These are phyloP conservation scores for Cordyceps tenuipes DNA, from an alignment of 2,329 filamentous ascomycete genomes.

Conservation along the genomic window DNA sequence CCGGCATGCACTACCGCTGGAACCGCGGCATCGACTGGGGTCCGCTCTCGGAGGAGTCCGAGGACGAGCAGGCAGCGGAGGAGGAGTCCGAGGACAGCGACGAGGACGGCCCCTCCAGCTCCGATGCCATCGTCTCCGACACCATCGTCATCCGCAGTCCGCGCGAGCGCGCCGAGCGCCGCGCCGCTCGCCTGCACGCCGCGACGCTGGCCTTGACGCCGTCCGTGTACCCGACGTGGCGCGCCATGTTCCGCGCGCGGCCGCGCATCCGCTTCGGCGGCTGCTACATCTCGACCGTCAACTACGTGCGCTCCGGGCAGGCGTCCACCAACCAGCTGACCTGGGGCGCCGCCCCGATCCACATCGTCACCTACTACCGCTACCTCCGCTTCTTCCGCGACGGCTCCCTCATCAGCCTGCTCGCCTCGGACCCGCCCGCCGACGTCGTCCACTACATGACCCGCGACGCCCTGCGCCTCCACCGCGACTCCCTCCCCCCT, in stretches of 20 bases:
- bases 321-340: constrained; percentile 60
- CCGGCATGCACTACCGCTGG: constrained; percentile 75
- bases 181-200: constrained; percentile 24
- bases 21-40: constrained; percentile 52
- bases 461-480: constrained; percentile 53
- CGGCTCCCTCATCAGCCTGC: constrained; percentile 70
- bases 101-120: constrained; percentile 20
- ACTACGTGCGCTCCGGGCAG: constrained; percentile 81
- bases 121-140: constrained; percentile 12
- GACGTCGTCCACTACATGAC: constrained; percentile 82
- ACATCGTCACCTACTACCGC: constrained; percentile 96
- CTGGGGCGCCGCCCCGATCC: constrained; percentile 68
- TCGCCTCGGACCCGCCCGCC: constrained; percentile 72
- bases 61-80: constrained; percentile 15
- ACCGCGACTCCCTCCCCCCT: constrained; percentile 21
- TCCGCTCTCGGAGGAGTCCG: constrained; percentile 26
- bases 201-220: constrained; percentile 35
- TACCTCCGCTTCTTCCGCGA: constrained; percentile 94
- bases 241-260: constrained; percentile 67
- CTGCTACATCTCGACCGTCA: constrained; percentile 93
- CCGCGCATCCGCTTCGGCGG: constrained; percentile 91
- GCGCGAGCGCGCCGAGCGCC: constrained; percentile 28
- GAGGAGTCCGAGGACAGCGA: constrained; percentile 16
- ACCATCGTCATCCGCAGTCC: constrained; percentile 22
- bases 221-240: constrained; percentile 45